Evolutionary conservation across 768 basidiomycete genomes (phyloP).

Genomic region (Rubroboletus satanas): DNA sequence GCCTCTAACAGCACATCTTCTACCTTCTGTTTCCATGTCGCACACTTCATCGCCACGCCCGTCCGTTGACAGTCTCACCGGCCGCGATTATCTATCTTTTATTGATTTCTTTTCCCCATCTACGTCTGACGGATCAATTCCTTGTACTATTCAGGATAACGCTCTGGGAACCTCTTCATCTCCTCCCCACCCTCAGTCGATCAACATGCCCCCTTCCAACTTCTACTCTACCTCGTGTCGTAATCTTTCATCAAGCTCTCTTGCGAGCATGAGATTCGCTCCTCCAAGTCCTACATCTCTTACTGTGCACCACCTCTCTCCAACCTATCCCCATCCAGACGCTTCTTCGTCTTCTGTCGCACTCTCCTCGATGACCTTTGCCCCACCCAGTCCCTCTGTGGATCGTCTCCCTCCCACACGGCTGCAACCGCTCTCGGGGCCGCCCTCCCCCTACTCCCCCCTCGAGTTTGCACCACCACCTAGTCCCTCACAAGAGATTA

Average conservation of each 20-base stretch:
- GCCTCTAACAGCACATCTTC: constrained; percentile 33
- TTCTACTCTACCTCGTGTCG: constrained; percentile 14
- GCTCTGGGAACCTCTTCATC: neutral
- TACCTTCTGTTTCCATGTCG: constrained; percentile 20
- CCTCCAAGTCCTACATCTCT: constrained; percentile 26
- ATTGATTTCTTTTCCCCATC: constrained; percentile 42
- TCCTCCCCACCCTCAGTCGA: constrained; percentile 17
- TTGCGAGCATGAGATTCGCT: constrained; percentile 32
- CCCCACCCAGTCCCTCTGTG: constrained; percentile 24
- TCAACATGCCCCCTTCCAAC: constrained; percentile 18
- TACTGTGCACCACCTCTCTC: constrained; percentile 5
- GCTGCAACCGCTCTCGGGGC: constrained; percentile 19
- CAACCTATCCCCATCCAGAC: constrained; percentile 4
- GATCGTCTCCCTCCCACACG: constrained; percentile 7
- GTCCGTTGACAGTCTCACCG: constrained; percentile 19
- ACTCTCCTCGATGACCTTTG: constrained; percentile 30
- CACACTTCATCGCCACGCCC: constrained; percentile 13
- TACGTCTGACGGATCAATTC: constrained; percentile 11
- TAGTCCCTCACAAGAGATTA: neutral
- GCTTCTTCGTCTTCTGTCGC: constrained; percentile 14
- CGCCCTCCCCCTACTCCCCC: constrained; percentile 29
- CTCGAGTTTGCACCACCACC: constrained; percentile 29
- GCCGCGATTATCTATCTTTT: constrained; percentile 42
- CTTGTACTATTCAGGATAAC: constrained; percentile 1
- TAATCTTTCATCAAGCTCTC: constrained; percentile 22